phyloP scores from a whole-genome alignment of 23 red algal species.

The Gracilariopsis chorda region DNA sequence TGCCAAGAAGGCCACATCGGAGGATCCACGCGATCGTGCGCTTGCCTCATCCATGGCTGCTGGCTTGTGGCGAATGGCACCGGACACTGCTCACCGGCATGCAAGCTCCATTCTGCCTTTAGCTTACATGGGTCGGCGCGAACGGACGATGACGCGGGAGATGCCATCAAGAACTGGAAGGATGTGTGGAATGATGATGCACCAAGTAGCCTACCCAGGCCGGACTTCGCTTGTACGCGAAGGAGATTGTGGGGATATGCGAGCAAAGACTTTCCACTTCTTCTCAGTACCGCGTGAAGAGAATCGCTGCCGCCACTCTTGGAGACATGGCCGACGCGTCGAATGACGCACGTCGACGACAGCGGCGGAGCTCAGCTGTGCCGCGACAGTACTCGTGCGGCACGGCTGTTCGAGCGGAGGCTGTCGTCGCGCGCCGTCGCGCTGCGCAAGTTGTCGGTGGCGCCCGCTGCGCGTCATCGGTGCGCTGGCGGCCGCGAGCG shows the following conservation, averaged over 20 bases:
- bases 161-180: conserved; percentile 60
- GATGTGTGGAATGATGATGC: conserved; percentile 73
- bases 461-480: no score
- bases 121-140: conserved; percentile 67
- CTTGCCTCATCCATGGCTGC: conserved; percentile 46
- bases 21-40: conserved; percentile 43
- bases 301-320: conserved; percentile 52
- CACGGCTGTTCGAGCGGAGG: no score
- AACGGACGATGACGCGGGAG: conserved; percentile 56
- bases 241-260: conserved; percentile 60
- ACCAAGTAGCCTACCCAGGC: conserved; percentile 57
- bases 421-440: no score
- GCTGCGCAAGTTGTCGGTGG: no score
- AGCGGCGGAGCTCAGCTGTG: no score
- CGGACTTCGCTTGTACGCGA: conserved; percentile 55
- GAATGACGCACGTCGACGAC: conserved; percentile 22
- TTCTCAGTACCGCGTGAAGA: conserved; percentile 68
- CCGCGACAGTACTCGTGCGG: no score
- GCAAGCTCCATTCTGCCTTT: conserved; percentile 42
- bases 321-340: conserved; percentile 56
- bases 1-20: conserved; percentile 26
- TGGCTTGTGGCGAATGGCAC: conserved; percentile 53
- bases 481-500: no score
- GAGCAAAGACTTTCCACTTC: conserved; percentile 37
- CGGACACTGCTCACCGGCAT: conserved; percentile 62